Conservation (phyloP, 257 asterid species). For the Solanum habrochaites region DNA sequence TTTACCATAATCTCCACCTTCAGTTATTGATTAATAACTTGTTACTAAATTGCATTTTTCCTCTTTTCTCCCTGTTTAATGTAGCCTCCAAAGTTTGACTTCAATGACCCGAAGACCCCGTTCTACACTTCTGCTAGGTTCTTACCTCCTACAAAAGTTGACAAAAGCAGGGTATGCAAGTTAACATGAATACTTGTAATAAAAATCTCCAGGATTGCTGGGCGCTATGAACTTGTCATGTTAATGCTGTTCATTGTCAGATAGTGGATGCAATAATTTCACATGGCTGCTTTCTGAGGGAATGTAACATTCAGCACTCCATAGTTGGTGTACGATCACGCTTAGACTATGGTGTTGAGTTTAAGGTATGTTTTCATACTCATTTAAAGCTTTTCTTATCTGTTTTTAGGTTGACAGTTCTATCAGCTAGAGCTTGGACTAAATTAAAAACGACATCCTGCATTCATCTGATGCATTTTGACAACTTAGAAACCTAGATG, state of each 20-base stretch:
- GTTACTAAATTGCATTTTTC: not conserved
- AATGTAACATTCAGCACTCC: slow-evolving; percentile 71
- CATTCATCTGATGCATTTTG: not conserved
- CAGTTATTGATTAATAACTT: not conserved
- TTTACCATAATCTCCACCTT: not conserved
- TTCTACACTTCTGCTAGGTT: slow-evolving; percentile 85
- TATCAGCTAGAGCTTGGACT: not conserved
- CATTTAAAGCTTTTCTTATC: not conserved
- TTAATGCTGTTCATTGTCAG: slow-evolving; percentile 24
- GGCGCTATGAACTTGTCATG: not conserved
- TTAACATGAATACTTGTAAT: not conserved
- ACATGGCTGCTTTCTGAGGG: slow-evolving; percentile 86
- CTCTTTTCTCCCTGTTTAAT: not conserved
- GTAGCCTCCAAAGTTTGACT: slow-evolving; percentile 73
- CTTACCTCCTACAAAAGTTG: slow-evolving; percentile 88
- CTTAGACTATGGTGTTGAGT: slow-evolving; percentile 75
- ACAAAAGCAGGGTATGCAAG: slow-evolving; percentile 67
- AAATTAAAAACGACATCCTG: not conserved
- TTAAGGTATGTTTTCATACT: slow-evolving; percentile 34
- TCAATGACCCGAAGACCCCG: slow-evolving; percentile 74
- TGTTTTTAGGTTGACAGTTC: not conserved
- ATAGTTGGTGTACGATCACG: slow-evolving; percentile 85
- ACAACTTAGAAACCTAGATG: not conserved
- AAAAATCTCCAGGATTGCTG: not conserved
- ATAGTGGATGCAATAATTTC: slow-evolving; percentile 78